These are phyloP conservation scores for Candida berthetii DNA, from an alignment of 805 yeast genomes.

Conservation along the genomic window DNA sequence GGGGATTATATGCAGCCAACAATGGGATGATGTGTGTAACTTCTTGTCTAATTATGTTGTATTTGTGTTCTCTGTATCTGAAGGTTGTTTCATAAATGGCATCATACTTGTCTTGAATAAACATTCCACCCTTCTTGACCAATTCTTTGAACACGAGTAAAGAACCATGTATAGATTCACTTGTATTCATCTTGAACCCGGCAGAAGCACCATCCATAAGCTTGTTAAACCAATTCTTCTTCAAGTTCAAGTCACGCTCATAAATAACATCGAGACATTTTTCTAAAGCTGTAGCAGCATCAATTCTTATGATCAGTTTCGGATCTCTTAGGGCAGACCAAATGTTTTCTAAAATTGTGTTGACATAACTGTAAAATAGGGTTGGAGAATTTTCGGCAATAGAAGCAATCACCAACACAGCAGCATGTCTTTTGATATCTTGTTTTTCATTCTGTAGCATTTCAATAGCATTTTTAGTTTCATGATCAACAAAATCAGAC, in stretches of 20 bases:
- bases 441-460: conserved; percentile 87
- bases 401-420: conserved; percentile 74
- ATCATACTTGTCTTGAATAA: conserved; percentile 65
- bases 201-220: conserved; percentile 62
- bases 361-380: conserved; percentile 68
- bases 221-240: conserved; percentile 70
- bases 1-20: conserved; percentile 72
- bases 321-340: conserved; percentile 87
- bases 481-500: conserved; percentile 89
- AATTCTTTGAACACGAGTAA: conserved; percentile 77
- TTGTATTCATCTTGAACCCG: conserved; percentile 44
- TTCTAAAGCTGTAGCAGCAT: conserved; percentile 77
- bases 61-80: conserved; percentile 71
- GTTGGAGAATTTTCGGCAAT: conserved; percentile 87
- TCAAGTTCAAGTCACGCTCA: conserved; percentile 65
- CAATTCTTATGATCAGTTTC: conserved; percentile 67
- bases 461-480: conserved; percentile 83
- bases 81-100: conserved; percentile 72
- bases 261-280: conserved; percentile 75
- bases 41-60: conserved; percentile 71
- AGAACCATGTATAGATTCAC: conserved; percentile 84
- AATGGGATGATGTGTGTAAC: conserved; percentile 81
- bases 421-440: conserved; percentile 86
- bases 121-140: conserved; percentile 63
- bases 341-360: conserved; percentile 71